phyloP scores from a whole-genome alignment of 306 rosid genomes.

The Glycine tomentella region DNA sequence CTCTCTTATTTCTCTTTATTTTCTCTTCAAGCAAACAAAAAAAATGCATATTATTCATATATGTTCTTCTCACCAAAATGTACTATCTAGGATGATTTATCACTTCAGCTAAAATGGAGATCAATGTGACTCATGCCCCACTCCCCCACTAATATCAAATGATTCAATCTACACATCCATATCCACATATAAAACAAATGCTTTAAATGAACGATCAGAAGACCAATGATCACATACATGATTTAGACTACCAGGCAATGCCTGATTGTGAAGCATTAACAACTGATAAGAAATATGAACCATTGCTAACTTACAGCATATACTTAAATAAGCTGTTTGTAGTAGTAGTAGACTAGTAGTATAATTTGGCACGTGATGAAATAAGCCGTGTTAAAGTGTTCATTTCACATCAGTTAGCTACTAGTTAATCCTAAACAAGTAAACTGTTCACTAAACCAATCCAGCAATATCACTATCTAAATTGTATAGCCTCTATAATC shows the following conservation, averaged over 20 bases:
- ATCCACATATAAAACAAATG: too few species aligned
- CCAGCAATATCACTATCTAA: not conserved
- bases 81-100: not conserved
- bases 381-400: constrained; percentile 30
- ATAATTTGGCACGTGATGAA: too few species aligned
- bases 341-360: not conserved
- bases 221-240: not conserved
- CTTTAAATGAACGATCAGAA: not conserved
- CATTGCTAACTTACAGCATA: constrained; percentile 17
- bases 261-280: not conserved
- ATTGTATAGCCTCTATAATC: not conserved
- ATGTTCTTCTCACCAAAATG: not conserved
- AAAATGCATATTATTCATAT: not conserved
- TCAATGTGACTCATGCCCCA: not conserved
- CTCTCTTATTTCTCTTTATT: not conserved
- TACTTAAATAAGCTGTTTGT: constrained; percentile 23
- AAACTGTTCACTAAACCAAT: constrained; percentile 26
- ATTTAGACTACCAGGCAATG: constrained; percentile 7
- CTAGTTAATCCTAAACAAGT: constrained; percentile 33
- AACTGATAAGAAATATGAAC: constrained; percentile 7
- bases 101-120: not conserved
- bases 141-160: too few species aligned
- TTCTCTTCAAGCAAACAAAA: not conserved
- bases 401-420: constrained; percentile 18
- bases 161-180: too few species aligned